Base-by-base conservation (phyloP, 257 asterid species). In the Nicotiana otophora region DNA sequence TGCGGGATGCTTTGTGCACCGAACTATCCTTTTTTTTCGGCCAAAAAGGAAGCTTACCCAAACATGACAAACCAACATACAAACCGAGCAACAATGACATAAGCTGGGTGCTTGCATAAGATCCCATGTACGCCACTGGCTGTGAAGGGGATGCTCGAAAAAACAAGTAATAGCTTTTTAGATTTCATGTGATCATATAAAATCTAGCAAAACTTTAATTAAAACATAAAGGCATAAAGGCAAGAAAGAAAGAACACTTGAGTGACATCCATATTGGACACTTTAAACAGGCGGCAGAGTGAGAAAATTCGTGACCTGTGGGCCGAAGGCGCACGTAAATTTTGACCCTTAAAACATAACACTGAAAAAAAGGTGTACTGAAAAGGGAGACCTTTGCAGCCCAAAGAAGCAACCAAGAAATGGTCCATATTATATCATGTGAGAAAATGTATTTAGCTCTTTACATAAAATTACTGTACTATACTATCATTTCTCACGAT, bases 401-500 rank as follows among this genome's bases (percentile, higher is more conserved):
- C 62, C 20, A 54, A 85, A 61, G 88, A 85, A 85, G 39, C 85
- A 58, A n/a, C 88, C 83, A 9, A 76, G 85, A 78, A 85, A 63
- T 58, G 0, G 63, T 58, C 63, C 64, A 42, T 42, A 42, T 42
- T 42, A 42, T 42, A 7, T 31, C 34, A 53, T 8, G 33, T 7
- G 54, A 51, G 61, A 77, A 65, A 76, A 51, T 20, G 20, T 15
- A 31, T 17, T 81, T 7, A 51, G 17, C 60, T 55, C 63, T 15
- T 42, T 42, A 19, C 1, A 82, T 60, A 33, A 39, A 61, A 65
- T 82, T 53, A 75, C 48, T 69, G 20, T 42, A 33, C 80, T 53
- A 51, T 65, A 26, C 28, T 54, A 67, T 46, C 14, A 42, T 15
- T 54, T 80, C 82, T 68, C 1, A 7, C 10, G 42, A 76, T 78